Conservation (phyloP, 73 alveolate species). For the Paramecium bursaria region DNA sequence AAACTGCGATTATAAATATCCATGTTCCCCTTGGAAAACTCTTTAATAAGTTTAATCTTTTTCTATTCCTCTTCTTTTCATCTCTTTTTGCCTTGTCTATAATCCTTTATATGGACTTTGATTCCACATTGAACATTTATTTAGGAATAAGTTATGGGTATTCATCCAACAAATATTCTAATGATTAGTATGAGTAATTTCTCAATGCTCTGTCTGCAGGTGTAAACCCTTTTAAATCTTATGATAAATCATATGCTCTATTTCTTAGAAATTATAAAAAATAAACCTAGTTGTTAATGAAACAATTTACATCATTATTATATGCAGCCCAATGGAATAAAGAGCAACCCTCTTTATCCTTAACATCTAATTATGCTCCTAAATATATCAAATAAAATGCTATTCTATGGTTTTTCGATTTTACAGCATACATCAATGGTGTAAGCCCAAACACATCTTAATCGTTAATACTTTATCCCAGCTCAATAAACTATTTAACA, state of each 20-base stretch:
- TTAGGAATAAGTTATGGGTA: background rate
- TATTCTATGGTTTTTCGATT: background rate
- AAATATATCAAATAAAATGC: background rate
- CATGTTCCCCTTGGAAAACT: too few relatives aligned
- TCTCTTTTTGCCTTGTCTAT: background rate
- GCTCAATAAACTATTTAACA: conserved; percentile 3
- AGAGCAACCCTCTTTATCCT: background rate
- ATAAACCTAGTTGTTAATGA: too few relatives aligned
- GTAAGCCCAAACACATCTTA: background rate
- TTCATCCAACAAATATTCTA: background rate
- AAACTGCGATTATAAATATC: too few relatives aligned
- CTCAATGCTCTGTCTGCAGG: background rate
- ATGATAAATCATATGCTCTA: too few relatives aligned
- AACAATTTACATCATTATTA: conserved; percentile 49
- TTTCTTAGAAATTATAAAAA: too few relatives aligned
- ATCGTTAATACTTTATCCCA: conserved; percentile 6
- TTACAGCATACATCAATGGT: background rate
- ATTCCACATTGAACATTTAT: background rate
- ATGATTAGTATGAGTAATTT: background rate
- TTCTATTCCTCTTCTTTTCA: background rate
- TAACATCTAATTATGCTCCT: background rate
- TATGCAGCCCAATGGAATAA: conserved; percentile 50
- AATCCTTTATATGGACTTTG: background rate
- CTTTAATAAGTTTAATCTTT: background rate
- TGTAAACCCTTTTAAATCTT: too few relatives aligned